Conservation (phyloP, 306 rosid species). For the Psophocarpus tetragonolobus region DNA sequence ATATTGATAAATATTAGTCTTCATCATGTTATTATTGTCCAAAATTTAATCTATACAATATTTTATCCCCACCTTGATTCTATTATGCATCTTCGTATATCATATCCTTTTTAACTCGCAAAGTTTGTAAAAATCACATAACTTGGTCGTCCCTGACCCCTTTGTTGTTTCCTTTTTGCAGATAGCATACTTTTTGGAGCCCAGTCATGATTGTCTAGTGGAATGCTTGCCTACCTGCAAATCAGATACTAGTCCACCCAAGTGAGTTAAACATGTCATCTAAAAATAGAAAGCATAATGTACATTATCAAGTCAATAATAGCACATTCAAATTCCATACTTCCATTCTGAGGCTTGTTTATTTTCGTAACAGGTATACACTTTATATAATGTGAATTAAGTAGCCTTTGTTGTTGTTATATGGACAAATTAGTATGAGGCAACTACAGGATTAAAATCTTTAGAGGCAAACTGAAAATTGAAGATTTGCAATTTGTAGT, state of each 20-base stretch:
- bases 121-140: not conserved
- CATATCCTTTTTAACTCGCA: not conserved
- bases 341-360: not conserved
- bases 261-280: constrained; percentile 51
- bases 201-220: constrained; percentile 78
- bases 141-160: constrained; percentile 12
- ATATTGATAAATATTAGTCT: not conserved
- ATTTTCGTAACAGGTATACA: too few species aligned
- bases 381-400: not conserved
- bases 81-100: not conserved
- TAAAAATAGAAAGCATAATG: constrained; percentile 6
- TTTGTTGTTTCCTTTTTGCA: constrained; percentile 39
- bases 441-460: not conserved
- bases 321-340: not conserved
- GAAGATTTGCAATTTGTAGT: not conserved
- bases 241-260: constrained; percentile 80
- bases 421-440: not conserved
- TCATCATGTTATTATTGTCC: not conserved
- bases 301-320: not conserved
- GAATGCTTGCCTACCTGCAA: constrained; percentile 91
- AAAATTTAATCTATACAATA: too few species aligned
- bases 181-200: constrained; percentile 89
- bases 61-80: not conserved
- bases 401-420: not conserved
- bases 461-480: too few species aligned